Conservation (phyloP, 2,329 filamentous ascomycete genomes). For the Metarhizium brunneum region DNA sequence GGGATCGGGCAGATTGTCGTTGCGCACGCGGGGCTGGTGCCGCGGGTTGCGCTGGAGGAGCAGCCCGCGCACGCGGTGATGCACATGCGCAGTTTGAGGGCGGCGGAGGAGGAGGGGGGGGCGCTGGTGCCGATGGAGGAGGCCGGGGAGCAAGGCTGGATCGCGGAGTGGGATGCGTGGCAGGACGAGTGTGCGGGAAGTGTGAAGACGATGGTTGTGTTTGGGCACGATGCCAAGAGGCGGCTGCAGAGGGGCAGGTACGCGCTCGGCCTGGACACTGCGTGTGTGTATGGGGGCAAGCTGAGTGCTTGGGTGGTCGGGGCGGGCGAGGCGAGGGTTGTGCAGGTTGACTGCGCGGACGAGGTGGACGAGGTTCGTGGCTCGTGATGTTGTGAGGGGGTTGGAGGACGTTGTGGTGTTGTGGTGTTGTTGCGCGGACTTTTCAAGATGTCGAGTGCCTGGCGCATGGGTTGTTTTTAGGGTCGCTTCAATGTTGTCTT, state of each 20-base stretch:
- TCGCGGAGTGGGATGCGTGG: conserved; percentile 8
- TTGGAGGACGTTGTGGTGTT: too few relatives aligned
- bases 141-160: conserved; percentile 6
- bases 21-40: conserved; percentile 75
- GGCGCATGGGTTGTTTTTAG: too few relatives aligned
- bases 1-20: conserved; percentile 32
- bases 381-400: too few relatives aligned
- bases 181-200: conserved; percentile 15
- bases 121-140: conserved; percentile 1
- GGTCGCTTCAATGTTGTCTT: too few relatives aligned
- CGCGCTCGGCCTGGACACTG: conserved; percentile 73
- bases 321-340: neutral
- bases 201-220: conserved; percentile 53
- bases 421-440: too few relatives aligned
- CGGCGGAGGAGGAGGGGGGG: conserved; percentile 16
- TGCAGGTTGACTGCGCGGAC: neutral
- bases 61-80: conserved; percentile 71
- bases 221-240: conserved; percentile 69
- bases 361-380: neutral
- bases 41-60: conserved; percentile 54
- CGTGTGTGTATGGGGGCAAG: conserved; percentile 57
- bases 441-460: too few relatives aligned
- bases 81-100: conserved; percentile 75
- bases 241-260: conserved; percentile 53
- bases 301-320: neutral